Base-by-base conservation (phyloP, 192 early-diverging fungal genomes). In the Tieghemiomyces parasiticus region DNA sequence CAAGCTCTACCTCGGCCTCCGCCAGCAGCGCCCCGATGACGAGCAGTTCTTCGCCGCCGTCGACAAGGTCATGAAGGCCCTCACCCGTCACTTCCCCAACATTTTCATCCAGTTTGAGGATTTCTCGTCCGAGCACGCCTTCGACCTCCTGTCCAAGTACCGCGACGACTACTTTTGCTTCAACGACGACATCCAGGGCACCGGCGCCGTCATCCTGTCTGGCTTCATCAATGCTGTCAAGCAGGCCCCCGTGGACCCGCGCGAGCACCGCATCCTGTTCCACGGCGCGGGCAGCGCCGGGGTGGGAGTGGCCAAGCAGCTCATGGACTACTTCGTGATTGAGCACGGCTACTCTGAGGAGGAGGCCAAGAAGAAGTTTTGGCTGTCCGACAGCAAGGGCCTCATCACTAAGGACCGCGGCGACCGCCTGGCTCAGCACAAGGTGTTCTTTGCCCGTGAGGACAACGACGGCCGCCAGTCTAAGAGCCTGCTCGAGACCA, bases 21-120 rank as follows among this genome's bases (percentile, higher is more conserved):
- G 79, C 38, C 78, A 78, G 67, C 78, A 81, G 62, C 78, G 84
- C 45, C 79, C 81, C 19, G 71, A 67, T 1, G 81, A 80, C 58
- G 78, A 77, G 32, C 63, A 74, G 60, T 95, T 93, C 72, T 92
- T 82, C 68, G 76, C 67, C 2, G 90, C 86, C 53, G 75, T 93
- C 38, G 93, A 95, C 60, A 80, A 82, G 65, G 85, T 93, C 34
- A 78, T 96, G 65, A 62, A 69, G 35, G 76, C 82, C 22, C 66
- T 96, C 29, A 76, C 72, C 30, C 62, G 60, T 6, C 78, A 81
- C 26, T 92, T 87, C 75, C 91, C 91, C 10, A 69, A 81, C 44
- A 66, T 91, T 63, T 76, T 97, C 25, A 84, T 97, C 52, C 95
- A 97, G 72, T 96, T 95, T 54, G 95, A 97, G 71, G 95, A 97